phyloP scores from a whole-genome alignment of 2,329 filamentous ascomycete genomes.

The Fusarium sp. region DNA sequence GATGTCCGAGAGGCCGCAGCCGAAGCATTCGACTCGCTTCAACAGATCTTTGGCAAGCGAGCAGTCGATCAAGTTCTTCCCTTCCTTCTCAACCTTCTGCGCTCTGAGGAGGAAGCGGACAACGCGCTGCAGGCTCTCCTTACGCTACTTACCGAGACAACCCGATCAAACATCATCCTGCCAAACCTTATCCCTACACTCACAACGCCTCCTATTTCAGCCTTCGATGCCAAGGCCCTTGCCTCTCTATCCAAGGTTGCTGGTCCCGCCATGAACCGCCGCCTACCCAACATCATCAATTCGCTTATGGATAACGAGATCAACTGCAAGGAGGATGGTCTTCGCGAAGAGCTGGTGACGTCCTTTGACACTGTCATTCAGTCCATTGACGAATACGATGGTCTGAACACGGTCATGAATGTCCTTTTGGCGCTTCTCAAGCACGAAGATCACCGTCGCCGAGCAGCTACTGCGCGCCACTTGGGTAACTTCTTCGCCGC shows the following conservation, averaged over 20 bases:
- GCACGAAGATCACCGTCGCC: slow-evolving; percentile 90
- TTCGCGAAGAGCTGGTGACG: slow-evolving; percentile 79
- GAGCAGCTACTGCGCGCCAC: slow-evolving; percentile 83
- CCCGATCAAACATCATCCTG: slow-evolving; percentile 94
- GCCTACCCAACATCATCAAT: slow-evolving; percentile 91
- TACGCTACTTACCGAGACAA: slow-evolving; percentile 93
- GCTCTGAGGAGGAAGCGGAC: slow-evolving; percentile 87
- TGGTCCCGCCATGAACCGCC: slow-evolving; percentile 89
- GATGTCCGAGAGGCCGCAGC: slow-evolving; percentile 96
- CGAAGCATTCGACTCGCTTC: slow-evolving; percentile 95
- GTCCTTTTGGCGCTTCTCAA: slow-evolving; percentile 90
- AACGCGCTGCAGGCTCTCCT: slow-evolving; percentile 94
- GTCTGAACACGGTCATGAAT: slow-evolving; percentile 95
- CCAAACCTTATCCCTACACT: slow-evolving; percentile 96
- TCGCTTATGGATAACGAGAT: slow-evolving; percentile 95
- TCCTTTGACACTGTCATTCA: slow-evolving; percentile 92
- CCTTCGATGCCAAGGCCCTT: slow-evolving; percentile 94
- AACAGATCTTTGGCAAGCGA: slow-evolving; percentile 93
- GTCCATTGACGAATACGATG: slow-evolving; percentile 96
- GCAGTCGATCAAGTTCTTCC: slow-evolving; percentile 96
- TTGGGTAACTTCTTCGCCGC: slow-evolving; percentile 88
- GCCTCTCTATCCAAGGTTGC: slow-evolving; percentile 95
- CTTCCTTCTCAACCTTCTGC: slow-evolving; percentile 89
- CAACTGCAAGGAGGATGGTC: slow-evolving; percentile 78
- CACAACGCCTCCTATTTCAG: slow-evolving; percentile 88